Evolutionary conservation across 2,329 filamentous ascomycete species (phyloP), one percentile per base, ranked within the genome.

Genomic region (Cadophora gregata): DNA sequence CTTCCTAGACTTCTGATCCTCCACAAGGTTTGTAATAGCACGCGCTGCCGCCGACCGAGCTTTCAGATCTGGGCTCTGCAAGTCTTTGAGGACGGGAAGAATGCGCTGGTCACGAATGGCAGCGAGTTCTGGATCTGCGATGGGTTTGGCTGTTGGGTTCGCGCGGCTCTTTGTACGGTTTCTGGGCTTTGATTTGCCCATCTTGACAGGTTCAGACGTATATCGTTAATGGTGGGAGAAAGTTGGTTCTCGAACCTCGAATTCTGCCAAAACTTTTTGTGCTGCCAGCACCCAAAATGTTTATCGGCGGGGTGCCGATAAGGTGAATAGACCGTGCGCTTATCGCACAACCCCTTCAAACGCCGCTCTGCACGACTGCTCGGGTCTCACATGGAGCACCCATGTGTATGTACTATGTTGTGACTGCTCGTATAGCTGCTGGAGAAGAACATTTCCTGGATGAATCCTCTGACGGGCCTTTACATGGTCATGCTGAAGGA

Each of bases 51-150:
- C 76, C 6, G 85, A 84, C 63, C 88, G 84, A n/a, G 82, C 83
- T 75, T 86, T 87, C 59, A 85, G 80, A 50, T 90, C 85, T 38
- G 85, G 74, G 73, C 84, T 87, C 73, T 86, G 82, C 48, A 91
- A 80, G 70, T 89, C 84, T 68, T 82, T 82, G 67, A 91, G 80
- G 53, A 89, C 83, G 21, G 89, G 89, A 42, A 90, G 78, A 73
- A 91, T 88, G 76, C 85, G 86, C 78, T 83, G 80, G 68, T 90
- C 87, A 38, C 88, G 83, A 51, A 91, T 82, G 14, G 86, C 86
- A 25, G 85, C 84, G 63, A 90, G 83, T 75, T 88, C 86, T 7
- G 88, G 87, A 73, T 90, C 88, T 1, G 86, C 80, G 4, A 86
- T 87, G 24, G 85, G 85, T 75, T 88, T 89, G 65, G 82, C 78